Conservation (phyloP, 495 filamentous ascomycete species). For the Daldinia grandis region DNA sequence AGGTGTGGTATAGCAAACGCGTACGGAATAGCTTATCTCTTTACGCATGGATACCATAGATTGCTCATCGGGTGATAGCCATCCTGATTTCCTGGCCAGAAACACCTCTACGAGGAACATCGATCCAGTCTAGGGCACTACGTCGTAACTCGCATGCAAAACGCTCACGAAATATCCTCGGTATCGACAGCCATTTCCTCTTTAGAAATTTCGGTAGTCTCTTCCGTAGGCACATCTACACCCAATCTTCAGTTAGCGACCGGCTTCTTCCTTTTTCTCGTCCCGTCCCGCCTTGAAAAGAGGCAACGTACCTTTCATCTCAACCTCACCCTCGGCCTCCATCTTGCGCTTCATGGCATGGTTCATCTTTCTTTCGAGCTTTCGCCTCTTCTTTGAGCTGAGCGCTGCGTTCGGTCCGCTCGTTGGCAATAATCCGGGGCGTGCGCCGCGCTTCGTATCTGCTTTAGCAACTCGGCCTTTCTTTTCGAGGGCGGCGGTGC, state of each 20-base stretch:
- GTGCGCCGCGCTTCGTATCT: conserved; percentile 50
- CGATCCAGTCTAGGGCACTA: background rate
- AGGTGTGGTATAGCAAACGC: background rate
- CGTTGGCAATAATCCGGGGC: conserved; percentile 51
- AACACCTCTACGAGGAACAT: background rate
- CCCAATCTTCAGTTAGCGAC: conserved; percentile 2
- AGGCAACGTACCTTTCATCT: conserved; percentile 50
- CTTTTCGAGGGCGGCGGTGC: conserved; percentile 24
- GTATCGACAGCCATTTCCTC: conserved; percentile 38
- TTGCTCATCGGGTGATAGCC: background rate
- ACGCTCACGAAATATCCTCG: conserved; percentile 34
- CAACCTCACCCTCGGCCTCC: conserved; percentile 50
- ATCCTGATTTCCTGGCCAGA: background rate
- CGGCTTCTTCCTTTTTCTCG: background rate
- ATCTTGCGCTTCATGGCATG: conserved; percentile 54
- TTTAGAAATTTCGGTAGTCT: conserved; percentile 2
- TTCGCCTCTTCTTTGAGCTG: conserved; percentile 55
- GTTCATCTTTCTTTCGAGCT: conserved; percentile 53
- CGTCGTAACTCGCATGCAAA: background rate
- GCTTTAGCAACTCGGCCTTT: conserved; percentile 43
- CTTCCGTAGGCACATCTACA: conserved; percentile 24
- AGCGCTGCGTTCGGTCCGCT: conserved; percentile 52
- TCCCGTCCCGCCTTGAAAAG: background rate
- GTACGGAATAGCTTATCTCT: background rate
- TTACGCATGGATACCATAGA: background rate